Evolutionary conservation across 139 green algal genomes (phyloP).

Genomic region (Chlorella sp.): DNA sequence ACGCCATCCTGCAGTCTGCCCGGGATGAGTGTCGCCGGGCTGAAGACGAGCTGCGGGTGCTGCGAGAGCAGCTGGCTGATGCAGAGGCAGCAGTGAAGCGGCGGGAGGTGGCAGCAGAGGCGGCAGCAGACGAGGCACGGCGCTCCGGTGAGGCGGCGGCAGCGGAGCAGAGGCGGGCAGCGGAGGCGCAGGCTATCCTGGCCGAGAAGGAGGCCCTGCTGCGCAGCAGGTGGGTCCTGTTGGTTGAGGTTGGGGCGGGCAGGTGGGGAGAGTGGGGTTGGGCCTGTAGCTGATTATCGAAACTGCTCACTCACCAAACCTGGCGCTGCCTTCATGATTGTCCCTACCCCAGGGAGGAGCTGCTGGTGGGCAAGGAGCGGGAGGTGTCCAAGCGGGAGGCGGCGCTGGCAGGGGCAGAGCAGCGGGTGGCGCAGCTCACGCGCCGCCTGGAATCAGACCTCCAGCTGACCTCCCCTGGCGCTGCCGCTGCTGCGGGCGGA

Average conservation of each 20-base stretch:
- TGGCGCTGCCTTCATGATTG: neutral
- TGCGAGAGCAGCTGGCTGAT: conserved; percentile 17
- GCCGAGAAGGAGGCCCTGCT: conserved; percentile 30
- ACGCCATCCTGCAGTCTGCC: conserved; percentile 19
- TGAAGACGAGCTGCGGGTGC: conserved; percentile 16
- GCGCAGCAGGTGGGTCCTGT: conserved; percentile 18
- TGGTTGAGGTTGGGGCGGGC: neutral
- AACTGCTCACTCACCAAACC: neutral
- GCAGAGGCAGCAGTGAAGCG: conserved; percentile 6
- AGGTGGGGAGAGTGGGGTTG: neutral
- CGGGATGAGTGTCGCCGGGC: conserved; percentile 27
- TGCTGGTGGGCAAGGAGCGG: conserved; percentile 7
- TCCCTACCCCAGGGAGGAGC: conserved; percentile 40
- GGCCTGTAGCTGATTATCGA: too few relatives aligned
- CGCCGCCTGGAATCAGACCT: conserved; percentile 31
- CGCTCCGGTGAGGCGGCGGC: neutral
- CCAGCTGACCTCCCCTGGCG: neutral
- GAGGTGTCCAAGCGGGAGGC: conserved; percentile 29
- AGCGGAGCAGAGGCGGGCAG: conserved; percentile 16
- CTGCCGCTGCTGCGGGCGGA: neutral
- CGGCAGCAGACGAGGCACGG: neutral
- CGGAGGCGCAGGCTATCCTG: conserved; percentile 1
- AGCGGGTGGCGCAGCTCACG: conserved; percentile 26
- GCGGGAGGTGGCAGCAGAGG: conserved; percentile 17
- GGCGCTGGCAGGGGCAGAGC: conserved; percentile 18